Evolutionary conservation across 2,329 filamentous ascomycete genomes (phyloP).

Genomic region (Talaromyces sp.): DNA sequence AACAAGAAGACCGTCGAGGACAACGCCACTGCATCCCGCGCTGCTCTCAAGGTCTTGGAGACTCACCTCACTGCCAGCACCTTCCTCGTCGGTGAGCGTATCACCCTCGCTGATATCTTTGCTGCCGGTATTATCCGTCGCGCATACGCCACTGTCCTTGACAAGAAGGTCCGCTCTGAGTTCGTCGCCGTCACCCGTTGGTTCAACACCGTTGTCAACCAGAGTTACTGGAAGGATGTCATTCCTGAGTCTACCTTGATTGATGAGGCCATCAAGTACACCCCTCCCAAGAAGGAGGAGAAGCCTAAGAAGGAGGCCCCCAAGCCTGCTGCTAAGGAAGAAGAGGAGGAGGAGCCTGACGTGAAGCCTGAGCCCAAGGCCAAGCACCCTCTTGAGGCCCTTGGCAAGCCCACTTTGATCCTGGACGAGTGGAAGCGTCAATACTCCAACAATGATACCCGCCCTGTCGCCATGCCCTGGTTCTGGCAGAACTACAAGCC

Average conservation of each 20-base stretch:
- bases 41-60: slow-evolving; percentile 72
- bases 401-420: slow-evolving; percentile 73
- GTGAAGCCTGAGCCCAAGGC: slow-evolving; percentile 71
- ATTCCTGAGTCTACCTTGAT: slow-evolving; percentile 72
- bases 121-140: slow-evolving; percentile 72
- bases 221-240: slow-evolving; percentile 83
- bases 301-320: slow-evolving; percentile 64
- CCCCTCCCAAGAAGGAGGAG: slow-evolving; percentile 68
- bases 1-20: slow-evolving; percentile 98
- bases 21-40: slow-evolving; percentile 63
- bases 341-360: slow-evolving; percentile 54
- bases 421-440: slow-evolving; percentile 98
- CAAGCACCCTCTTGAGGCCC: slow-evolving; percentile 91
- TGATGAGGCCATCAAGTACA: slow-evolving; percentile 73
- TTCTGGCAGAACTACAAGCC: slow-evolving; percentile 97
- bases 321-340: slow-evolving; percentile 46
- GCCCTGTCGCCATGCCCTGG: slow-evolving; percentile 79
- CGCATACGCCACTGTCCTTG: slow-evolving; percentile 92
- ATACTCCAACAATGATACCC: slow-evolving; percentile 94
- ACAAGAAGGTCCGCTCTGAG: slow-evolving; percentile 78
- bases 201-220: slow-evolving; percentile 92
- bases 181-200: slow-evolving; percentile 87
- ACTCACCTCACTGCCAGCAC: slow-evolving; percentile 88
- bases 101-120: slow-evolving; percentile 95
- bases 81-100: slow-evolving; percentile 94